Percentiles rank a stretch among this genome's conserved stretches.
phyloP scores from a whole-genome alignment of 2,329 filamentous ascomycete genomes.

The Colletotrichum cordylinicola region DNA sequence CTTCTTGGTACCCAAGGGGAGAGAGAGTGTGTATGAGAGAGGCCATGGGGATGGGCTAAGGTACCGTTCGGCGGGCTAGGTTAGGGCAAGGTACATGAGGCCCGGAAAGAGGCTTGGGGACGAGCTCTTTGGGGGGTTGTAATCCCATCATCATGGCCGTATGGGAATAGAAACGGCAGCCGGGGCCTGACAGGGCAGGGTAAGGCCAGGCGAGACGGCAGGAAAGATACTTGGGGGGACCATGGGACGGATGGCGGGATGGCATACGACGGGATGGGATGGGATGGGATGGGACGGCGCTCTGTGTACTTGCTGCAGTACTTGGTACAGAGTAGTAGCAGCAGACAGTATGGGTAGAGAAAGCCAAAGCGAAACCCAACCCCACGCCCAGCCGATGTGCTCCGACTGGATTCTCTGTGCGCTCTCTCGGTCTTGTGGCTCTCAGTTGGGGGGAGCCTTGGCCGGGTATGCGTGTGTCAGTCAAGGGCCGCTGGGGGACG shows the following conservation, averaged over 20 bases:
- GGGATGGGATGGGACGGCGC: not conserved
- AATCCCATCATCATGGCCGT: not conserved
- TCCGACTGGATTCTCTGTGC: conserved; percentile 16
- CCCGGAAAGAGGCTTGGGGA: not conserved
- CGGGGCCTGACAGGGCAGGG: not conserved
- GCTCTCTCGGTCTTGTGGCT: conserved; percentile 9
- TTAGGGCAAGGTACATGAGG: not conserved
- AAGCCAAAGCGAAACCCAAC: conserved; percentile 15
- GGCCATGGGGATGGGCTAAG: not conserved
- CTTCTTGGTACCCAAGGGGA: not conserved
- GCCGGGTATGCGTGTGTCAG: conserved; percentile 20
- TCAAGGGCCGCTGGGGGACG: conserved; percentile 11
- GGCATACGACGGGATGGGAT: not conserved
- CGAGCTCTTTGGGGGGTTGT: not conserved
- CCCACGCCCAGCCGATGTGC: conserved; percentile 15
- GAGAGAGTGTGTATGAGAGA: not conserved
- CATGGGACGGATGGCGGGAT: not conserved
- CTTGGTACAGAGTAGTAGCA: not conserved
- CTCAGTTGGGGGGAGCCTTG: not conserved
- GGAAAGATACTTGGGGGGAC: not conserved
- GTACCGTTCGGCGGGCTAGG: conserved; percentile 1
- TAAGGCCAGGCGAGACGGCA: not conserved
- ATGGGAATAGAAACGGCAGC: not conserved
- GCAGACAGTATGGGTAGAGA: not conserved
- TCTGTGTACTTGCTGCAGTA: not conserved